Evolutionary conservation across 352 stramenopile genomes (phyloP).

Genomic region (Peronospora farinosa): DNA sequence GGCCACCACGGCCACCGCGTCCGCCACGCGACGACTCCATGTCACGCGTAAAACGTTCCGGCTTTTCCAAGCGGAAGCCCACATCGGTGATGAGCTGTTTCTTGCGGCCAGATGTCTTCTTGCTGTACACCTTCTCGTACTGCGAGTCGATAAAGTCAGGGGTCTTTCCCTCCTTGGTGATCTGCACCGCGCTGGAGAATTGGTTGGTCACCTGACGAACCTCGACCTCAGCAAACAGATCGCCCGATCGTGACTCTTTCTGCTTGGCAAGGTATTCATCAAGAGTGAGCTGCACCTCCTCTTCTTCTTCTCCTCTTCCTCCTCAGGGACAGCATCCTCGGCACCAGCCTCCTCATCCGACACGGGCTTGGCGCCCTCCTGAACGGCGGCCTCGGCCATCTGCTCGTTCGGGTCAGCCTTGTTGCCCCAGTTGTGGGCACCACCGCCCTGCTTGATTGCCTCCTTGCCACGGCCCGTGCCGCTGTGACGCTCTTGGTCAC

Average conservation of each 20-base stretch:
- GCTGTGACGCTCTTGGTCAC: conserved; percentile 90
- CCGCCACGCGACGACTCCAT: conserved; percentile 41
- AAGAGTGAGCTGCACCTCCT: conserved; percentile 78
- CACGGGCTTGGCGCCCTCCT: conserved; percentile 47
- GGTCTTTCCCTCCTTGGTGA: conserved; percentile 85
- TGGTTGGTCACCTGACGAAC: conserved; percentile 87
- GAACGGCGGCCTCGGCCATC: conserved; percentile 42
- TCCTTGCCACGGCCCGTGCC: conserved; percentile 94
- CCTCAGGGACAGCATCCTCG: conserved; percentile 41
- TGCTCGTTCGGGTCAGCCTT: conserved; percentile 89
- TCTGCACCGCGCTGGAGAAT: conserved; percentile 66
- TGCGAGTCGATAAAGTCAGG: conserved; percentile 82
- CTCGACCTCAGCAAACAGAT: conserved; percentile 79
- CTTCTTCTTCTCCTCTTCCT: conserved; percentile 84
- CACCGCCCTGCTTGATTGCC: conserved; percentile 91
- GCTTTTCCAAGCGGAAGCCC: conserved; percentile 67
- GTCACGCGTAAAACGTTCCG: conserved; percentile 65
- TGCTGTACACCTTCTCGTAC: conserved; percentile 93
- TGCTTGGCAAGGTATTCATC: conserved; percentile 84
- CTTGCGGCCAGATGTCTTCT: conserved; percentile 93
- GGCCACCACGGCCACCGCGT: conserved; percentile 51
- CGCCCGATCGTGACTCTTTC: conserved; percentile 56
- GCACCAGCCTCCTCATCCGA: conserved; percentile 44
- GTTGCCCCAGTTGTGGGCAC: conserved; percentile 95
- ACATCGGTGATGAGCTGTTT: conserved; percentile 87